Evolutionary conservation across 495 filamentous ascomycete species (phyloP).

Genomic region (Pseudotulostoma volvatum): DNA sequence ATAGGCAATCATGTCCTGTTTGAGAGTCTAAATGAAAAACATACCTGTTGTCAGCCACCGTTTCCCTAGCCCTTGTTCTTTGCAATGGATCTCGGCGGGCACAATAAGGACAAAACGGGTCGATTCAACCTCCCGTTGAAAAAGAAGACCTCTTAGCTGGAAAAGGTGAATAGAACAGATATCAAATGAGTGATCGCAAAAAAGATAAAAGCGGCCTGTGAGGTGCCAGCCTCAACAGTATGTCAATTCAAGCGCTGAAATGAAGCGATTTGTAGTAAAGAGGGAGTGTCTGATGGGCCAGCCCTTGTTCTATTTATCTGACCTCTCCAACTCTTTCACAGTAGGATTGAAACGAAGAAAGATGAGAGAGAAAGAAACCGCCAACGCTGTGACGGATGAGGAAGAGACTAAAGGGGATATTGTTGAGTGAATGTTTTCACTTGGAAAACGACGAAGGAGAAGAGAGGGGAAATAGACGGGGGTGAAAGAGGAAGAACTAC

Average conservation of each 20-base stretch:
- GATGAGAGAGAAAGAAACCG: conserved; percentile 3
- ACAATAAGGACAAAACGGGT: too few relatives aligned
- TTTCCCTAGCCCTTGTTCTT: background rate
- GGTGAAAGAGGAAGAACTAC: background rate
- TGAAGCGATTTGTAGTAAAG: conserved; percentile 3
- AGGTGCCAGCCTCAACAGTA: conserved; percentile 26
- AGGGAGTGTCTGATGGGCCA: conserved; percentile 27
- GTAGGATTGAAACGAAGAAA: conserved; percentile 4
- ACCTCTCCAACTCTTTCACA: conserved; percentile 22
- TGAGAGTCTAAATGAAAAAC: too few relatives aligned
- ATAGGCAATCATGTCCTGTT: too few relatives aligned
- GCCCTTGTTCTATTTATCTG: too few relatives aligned
- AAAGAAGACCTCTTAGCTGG: background rate
- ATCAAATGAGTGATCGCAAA: conserved; percentile 11
- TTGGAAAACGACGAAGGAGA: conserved; percentile 1
- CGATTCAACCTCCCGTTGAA: background rate
- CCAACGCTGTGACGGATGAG: background rate
- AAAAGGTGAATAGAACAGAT: conserved; percentile 1
- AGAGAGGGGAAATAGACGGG: conserved; percentile 1
- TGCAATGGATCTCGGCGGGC: too few relatives aligned
- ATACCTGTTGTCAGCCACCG: too few relatives aligned
- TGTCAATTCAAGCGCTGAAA: conserved; percentile 3
- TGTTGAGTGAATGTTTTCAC: background rate
- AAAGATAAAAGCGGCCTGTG: conserved; percentile 8
- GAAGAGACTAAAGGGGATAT: background rate